Evolutionary conservation across 2,329 filamentous ascomycete species (phyloP), one percentile per base, ranked within the genome.

Genomic region (Trichophyton verrucosum): DNA sequence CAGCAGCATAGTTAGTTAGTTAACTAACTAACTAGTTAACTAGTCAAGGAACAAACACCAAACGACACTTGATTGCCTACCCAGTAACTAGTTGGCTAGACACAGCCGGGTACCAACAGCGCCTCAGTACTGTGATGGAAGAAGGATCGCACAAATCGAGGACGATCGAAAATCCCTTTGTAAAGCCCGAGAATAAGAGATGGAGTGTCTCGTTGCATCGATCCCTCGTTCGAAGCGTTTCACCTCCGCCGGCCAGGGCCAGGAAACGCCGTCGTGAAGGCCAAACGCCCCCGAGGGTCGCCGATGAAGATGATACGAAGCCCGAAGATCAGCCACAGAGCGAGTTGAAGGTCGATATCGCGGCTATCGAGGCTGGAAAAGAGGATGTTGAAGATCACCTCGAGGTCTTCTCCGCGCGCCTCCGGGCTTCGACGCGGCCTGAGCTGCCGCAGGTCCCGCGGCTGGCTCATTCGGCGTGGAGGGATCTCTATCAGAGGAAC

Each of bases 301-400:
- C 22, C 57, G 33, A 30, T 9, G 30, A 55, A 58, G 44, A 51
- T 13, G 9, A 44, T 30, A 57, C 55, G 61, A 15, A 20, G 30
- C 1, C 17, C n/a, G 24, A 36, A n/a, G 24, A 61, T 42, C 40
- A 24, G 17, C 56, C 56, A 42, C 38, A 15, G 1, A 30, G 40
- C 15, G 53, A 17, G 33, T 15, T 49, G 53, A 38, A 33, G n/a
- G 61, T 60, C 6, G 63, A 61, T 17, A 68, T 73, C 11, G 78
- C 80, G 20, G 76, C 77, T 13, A 75, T 83, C 3, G 80, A 83
- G 72, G 79, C 81, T 42, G 81, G 80, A 7, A 65, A 78, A 64
- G 71, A 75, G 4, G 65, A 73, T 44, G 73, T 81, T n/a, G 67
- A 71, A 3, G 72, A 82, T 60, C 79, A 81, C 63, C 70, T 82